Evolutionary conservation across 2,329 filamentous ascomycete genomes (phyloP).

Genomic region (Beauveria brongniartii): DNA sequence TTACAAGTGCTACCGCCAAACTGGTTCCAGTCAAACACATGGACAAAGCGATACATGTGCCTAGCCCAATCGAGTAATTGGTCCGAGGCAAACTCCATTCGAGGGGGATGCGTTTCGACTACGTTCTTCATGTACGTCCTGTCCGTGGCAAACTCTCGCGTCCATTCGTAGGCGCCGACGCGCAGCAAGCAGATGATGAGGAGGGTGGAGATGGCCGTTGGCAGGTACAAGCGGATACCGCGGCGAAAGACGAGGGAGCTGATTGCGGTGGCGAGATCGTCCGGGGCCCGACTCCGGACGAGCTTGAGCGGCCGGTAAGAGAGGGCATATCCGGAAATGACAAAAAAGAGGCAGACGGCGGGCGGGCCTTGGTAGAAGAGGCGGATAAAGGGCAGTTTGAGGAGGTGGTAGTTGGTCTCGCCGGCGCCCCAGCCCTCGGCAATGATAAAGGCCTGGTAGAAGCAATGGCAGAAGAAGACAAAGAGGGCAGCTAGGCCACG

Average conservation of each 20-base stretch:
- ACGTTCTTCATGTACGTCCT: constrained; percentile 38
- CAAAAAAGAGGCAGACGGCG: constrained; percentile 54
- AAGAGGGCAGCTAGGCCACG: constrained; percentile 47
- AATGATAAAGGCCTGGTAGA: constrained; percentile 44
- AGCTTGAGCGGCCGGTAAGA: constrained; percentile 31
- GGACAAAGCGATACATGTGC: constrained; percentile 42
- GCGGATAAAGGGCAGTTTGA: constrained; percentile 46
- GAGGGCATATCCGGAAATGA: constrained; percentile 45
- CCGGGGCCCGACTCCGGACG: constrained; percentile 21
- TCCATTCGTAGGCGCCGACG: constrained; percentile 40
- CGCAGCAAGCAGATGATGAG: constrained; percentile 36
- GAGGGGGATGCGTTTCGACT: constrained; percentile 38
- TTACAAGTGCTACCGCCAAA: constrained; percentile 38
- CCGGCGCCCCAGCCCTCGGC: constrained; percentile 41
- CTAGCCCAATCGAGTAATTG: constrained; percentile 39
- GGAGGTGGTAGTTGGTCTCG: constrained; percentile 35
- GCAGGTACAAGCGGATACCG: constrained; percentile 43
- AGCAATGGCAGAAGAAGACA: constrained; percentile 50
- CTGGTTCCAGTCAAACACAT: constrained; percentile 42
- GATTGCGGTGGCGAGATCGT: constrained; percentile 36
- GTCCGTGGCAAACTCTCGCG: constrained; percentile 37
- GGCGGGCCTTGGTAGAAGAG: constrained; percentile 47
- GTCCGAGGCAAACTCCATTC: constrained; percentile 27
- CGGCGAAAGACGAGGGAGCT: constrained; percentile 45
- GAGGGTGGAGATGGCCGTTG: constrained; percentile 42